Percentiles rank a stretch among this genome's conserved stretches.
These are phyloP conservation scores for Amylocystis lapponica DNA, from an alignment of 768 basidiomycete species.

Conservation along the genomic window DNA sequence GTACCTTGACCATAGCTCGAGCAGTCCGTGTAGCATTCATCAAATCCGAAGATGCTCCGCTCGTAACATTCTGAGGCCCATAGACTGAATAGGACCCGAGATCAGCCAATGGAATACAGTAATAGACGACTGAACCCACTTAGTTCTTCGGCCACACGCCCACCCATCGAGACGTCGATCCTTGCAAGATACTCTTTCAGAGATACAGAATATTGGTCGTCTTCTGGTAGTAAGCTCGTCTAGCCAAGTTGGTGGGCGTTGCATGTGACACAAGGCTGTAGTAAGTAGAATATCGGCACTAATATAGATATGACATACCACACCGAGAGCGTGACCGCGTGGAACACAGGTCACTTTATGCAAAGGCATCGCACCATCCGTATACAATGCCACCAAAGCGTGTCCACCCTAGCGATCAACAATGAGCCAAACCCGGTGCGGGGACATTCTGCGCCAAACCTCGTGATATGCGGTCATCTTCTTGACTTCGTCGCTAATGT, in stretches of 20 bases:
- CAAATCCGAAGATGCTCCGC: conserved; percentile 89
- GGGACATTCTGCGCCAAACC: conserved; percentile 32
- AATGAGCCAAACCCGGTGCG: conserved; percentile 2
- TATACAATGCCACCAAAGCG: conserved; percentile 91
- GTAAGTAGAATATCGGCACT: neutral
- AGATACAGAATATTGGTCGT: conserved; percentile 68
- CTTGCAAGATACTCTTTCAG: conserved; percentile 69
- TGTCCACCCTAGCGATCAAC: conserved; percentile 97
- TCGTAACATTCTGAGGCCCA: conserved; percentile 82
- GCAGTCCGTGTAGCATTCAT: conserved; percentile 75
- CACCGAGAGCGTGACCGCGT: conserved; percentile 87
- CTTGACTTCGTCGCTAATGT: conserved; percentile 82
- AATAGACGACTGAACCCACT: conserved; percentile 37
- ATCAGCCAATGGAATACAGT: conserved; percentile 5
- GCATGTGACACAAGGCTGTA: neutral
- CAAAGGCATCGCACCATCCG: conserved; percentile 91
- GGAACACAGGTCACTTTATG: conserved; percentile 98
- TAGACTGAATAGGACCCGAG: conserved; percentile 51
- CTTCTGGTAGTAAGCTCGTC: conserved; percentile 76
- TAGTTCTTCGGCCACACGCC: conserved; percentile 91
- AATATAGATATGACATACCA: conserved; percentile 50
- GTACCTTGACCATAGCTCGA: conserved; percentile 77
- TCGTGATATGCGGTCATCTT: conserved; percentile 95
- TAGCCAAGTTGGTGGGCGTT: conserved; percentile 9
- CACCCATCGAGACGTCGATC: conserved; percentile 92